phyloP scores from a whole-genome alignment of 2,329 filamentous ascomycete genomes.

The Pestalotiopsis sp. region DNA sequence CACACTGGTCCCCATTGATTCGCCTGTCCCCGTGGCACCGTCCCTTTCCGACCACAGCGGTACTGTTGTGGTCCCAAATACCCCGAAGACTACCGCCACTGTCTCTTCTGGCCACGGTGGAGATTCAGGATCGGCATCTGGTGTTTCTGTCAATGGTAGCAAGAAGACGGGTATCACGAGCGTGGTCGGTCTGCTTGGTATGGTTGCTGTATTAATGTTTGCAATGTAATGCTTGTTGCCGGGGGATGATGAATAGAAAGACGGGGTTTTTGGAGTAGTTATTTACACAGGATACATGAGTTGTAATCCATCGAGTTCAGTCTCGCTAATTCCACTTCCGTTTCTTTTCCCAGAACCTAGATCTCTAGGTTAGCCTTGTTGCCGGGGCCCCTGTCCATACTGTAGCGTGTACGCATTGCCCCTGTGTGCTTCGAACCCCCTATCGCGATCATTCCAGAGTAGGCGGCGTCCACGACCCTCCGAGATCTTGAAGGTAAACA shows the following conservation, averaged over 20 bases:
- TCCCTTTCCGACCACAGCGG: neutral
- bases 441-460: neutral
- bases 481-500: neutral
- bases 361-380: no score
- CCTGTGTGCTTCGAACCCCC: neutral
- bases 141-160: neutral
- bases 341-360: neutral
- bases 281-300: neutral
- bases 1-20: neutral
- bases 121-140: neutral
- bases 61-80: neutral
- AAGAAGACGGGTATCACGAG: neutral
- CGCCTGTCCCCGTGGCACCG: neutral
- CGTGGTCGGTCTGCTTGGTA: neutral
- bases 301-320: neutral
- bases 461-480: neutral
- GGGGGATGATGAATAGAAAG: neutral
- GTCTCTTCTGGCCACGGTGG: neutral
- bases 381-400: neutral
- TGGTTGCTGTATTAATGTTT: neutral
- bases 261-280: neutral
- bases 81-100: neutral
- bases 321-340: neutral
- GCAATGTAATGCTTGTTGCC: neutral
- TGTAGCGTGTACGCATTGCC: neutral